Percentiles rank a stretch among this genome's conserved stretches.
Evolutionary conservation across 2,329 filamentous ascomycete genomes (phyloP).

Genomic region (Colletotrichum abscissum): DNA sequence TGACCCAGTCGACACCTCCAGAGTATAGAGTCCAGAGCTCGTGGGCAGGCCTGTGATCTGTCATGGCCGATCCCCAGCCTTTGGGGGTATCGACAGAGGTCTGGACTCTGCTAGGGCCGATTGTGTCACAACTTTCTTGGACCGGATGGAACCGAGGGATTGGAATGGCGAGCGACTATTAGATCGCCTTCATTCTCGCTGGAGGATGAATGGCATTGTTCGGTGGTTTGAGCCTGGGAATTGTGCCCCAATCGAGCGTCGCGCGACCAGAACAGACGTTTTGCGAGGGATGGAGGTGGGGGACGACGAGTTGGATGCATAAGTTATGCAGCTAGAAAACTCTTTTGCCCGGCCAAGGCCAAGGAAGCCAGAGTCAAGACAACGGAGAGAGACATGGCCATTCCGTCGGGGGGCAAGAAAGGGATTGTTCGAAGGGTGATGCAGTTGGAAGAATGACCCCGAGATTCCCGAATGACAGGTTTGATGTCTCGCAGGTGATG

Average conservation of each 20-base stretch:
- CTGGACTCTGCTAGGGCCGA: slow-evolving; percentile 2
- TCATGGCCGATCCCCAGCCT: slow-evolving; percentile 17
- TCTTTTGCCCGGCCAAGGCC: slow-evolving; percentile 5
- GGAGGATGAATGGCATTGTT: slow-evolving; percentile 15
- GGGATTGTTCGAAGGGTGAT: slow-evolving; percentile 19
- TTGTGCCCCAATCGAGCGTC: no score
- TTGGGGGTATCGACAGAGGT: not conserved
- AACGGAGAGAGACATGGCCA: slow-evolving; percentile 10
- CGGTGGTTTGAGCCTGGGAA: not conserved
- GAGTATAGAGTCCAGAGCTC: not conserved
- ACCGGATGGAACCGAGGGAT: not conserved
- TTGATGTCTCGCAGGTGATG: not conserved
- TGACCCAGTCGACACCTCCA: not conserved
- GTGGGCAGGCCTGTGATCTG: slow-evolving; percentile 13
- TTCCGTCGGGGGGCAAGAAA: slow-evolving; percentile 31
- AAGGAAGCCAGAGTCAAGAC: not conserved
- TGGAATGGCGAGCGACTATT: slow-evolving; percentile 10
- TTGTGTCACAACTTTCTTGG: not conserved
- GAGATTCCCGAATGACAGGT: not conserved
- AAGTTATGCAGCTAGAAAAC: slow-evolving; percentile 18
- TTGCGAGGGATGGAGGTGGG: not conserved
- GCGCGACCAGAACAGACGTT: not conserved
- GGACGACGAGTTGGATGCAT: not conserved
- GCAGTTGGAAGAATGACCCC: not conserved
- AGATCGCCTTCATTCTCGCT: not conserved